These are phyloP conservation scores for Dysphania ambrosioides DNA, from an alignment of 148 eudicot genomes.

Conservation along the genomic window DNA sequence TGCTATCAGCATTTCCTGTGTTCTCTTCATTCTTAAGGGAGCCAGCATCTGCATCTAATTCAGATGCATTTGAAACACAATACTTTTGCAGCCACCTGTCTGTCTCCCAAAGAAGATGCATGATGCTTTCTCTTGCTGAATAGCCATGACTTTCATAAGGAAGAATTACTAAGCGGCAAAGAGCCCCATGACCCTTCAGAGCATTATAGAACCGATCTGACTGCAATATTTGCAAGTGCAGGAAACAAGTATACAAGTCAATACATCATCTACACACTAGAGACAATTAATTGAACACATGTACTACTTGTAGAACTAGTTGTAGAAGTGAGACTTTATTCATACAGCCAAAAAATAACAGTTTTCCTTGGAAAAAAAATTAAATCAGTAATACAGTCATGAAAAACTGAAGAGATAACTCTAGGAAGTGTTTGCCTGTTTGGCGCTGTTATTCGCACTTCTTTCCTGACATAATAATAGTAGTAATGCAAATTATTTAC, in stretches of 20 bases:
- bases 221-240: slow-evolving; percentile 38
- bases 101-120: slow-evolving; percentile 98
- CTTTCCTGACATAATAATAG: neutral
- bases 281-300: neutral
- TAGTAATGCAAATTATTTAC: slow-evolving; percentile 27
- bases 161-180: slow-evolving; percentile 80
- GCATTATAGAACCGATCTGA: slow-evolving; percentile 93
- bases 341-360: neutral
- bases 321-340: neutral
- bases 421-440: neutral
- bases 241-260: neutral
- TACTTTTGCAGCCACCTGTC: slow-evolving; percentile 92
- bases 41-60: slow-evolving; percentile 34
- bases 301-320: neutral
- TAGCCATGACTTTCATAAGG: slow-evolving; percentile 97
- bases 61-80: slow-evolving; percentile 53
- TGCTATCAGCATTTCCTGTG: slow-evolving; percentile 26
- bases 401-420: neutral
- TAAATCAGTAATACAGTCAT: too few species aligned
- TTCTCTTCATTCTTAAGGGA: slow-evolving; percentile 31
- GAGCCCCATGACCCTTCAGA: slow-evolving; percentile 94
- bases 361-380: too few species aligned
- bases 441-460: neutral
- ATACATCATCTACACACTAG: neutral
- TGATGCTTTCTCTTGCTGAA: slow-evolving; percentile 90